Base-by-base conservation (phyloP, 495 filamentous ascomycete genomes). In the Aspergillus bertholletiae region DNA sequence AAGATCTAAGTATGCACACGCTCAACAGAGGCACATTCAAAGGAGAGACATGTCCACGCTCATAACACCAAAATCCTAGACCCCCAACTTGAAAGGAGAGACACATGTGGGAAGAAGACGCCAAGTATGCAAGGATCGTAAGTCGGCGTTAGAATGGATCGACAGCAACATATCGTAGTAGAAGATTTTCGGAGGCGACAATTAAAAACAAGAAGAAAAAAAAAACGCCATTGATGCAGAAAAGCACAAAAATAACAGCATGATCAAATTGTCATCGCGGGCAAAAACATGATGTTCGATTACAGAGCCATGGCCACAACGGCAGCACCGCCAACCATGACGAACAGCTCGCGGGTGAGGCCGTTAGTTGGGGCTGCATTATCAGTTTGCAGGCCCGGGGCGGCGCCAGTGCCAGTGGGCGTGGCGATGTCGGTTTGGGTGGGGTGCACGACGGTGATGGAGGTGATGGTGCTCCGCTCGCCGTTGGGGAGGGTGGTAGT, bases 401-500 rank as follows among this genome's bases (percentile, higher is more conserved):
- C 46, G 7, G 59, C 54, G 1, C 56, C n/a, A n/a, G n/a, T 28
- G 26, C 26, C 54, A 15, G 63, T 63, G 44, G 63, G 65, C 4
- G 63, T 61, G 28, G 60, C 58, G 5, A 61, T 63, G 13, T 65
- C 62, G 7, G 71, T 67, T 21, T 59, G 57, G 22, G 60, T 60
- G 18, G 64, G 66, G 34, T 69, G 67, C 30, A 81, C 68, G 15
- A 81, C 68, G 2, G 77, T 76, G 12, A 76, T 56, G 37, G 72
- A 65, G n/a, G 79, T 82, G 53, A 79, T 65, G 48, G 77, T 79
- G 60, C 65, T 73, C 26, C 72, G 46, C n/a, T 64, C 68, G 44
- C 78, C 90, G 62, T 97, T 87, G 21, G 93, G 80, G 2, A 92
- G 84, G 54, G 88, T 90, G 65, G 84, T 84, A 39, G 71, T 77